Base-by-base conservation (phyloP, 768 basidiomycete genomes). In the Hebeloma cylindrosporum region DNA sequence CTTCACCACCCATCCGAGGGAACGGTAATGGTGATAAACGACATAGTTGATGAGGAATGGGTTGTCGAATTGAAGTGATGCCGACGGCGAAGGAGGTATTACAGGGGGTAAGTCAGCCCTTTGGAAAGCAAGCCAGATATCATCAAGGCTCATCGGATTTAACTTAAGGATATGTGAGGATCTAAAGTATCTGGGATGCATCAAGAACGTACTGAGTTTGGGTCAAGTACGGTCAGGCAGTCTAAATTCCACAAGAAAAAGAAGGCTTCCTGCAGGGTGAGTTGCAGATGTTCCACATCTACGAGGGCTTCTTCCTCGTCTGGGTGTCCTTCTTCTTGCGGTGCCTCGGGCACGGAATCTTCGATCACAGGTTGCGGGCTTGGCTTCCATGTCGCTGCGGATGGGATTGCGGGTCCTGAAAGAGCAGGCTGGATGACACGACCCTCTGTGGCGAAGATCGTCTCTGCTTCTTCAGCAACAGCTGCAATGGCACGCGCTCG, bases 1-100 rank as follows among this genome's bases (percentile, higher is more conserved):
- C 65, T 93, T 92, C 51, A 96, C 84, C 14, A 97, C 90, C 96
- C 95, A 99, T 18, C 96, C 96, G 6, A 98, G 75, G 3, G 93
- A 93, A 11, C 95, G 82, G 60, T 88, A 98, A 64, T 98, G 93
- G 62, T 98, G 95, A 58, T 94, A 96, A 3, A 81, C 82, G 37
- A 85, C 82, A 56, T 97, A 99, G 57, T 89, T 78, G 29, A 98
- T 73, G 18, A 99, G 68, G 68, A 97, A 94, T 0, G 93, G 93
- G 60, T 94, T 95, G 67, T 98, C 95, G 39, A 88, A 82, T 47
- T 81, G 78, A 21, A 74, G 65, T 7, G 41, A 39, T 9, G 49
- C 45, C 9, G 46, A 50, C 6, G 54, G 53, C 18, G 58, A 52
- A 1, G 65, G 66, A 5, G 68, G 60, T 28, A 69, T 42, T 43